Conservation (phyloP, 2,329 filamentous ascomycete species). For the Neofusicoccum parvum region DNA sequence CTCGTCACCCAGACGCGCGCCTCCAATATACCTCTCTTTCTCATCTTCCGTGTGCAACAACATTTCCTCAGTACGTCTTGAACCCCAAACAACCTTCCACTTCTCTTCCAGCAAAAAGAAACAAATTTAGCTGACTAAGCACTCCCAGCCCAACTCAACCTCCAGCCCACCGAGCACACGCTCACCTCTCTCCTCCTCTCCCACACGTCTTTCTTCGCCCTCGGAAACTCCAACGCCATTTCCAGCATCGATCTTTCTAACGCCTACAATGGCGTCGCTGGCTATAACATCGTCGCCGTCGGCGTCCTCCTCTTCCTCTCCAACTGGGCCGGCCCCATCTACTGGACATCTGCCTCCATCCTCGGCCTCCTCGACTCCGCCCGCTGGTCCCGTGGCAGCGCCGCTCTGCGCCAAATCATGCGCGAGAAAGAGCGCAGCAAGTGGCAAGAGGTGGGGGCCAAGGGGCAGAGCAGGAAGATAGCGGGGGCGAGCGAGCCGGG, state of each 20-base stretch:
- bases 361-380: slow-evolving; percentile 13
- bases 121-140: neutral
- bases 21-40: slow-evolving; percentile 81
- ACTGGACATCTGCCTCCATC: slow-evolving; percentile 68
- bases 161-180: slow-evolving; percentile 60
- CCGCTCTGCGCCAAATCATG: slow-evolving; percentile 7
- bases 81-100: neutral
- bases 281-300: slow-evolving; percentile 79
- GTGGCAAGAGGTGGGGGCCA: neutral
- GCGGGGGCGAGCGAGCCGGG: neutral
- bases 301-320: slow-evolving; percentile 81
- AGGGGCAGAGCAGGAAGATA: slow-evolving; percentile 23
- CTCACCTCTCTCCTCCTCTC: slow-evolving; percentile 75
- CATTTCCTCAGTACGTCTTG: slow-evolving; percentile 48
- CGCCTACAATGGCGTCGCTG: slow-evolving; percentile 87
- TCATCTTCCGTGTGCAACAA: slow-evolving; percentile 70
- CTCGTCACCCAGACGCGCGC: slow-evolving; percentile 84
- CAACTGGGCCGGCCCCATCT: slow-evolving; percentile 91
- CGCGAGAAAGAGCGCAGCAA: slow-evolving; percentile 3
- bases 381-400: slow-evolving; percentile 12
- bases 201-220: slow-evolving; percentile 82
- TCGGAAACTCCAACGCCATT: slow-evolving; percentile 91
- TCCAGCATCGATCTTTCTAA: slow-evolving; percentile 93
- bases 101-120: neutral
- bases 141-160: slow-evolving; percentile 42